A percentile compares a stretch with the other conserved stretches of the same genome.
phyloP scores from a whole-genome alignment of 2,329 filamentous ascomycete genomes.

The Penicillium sp. region DNA sequence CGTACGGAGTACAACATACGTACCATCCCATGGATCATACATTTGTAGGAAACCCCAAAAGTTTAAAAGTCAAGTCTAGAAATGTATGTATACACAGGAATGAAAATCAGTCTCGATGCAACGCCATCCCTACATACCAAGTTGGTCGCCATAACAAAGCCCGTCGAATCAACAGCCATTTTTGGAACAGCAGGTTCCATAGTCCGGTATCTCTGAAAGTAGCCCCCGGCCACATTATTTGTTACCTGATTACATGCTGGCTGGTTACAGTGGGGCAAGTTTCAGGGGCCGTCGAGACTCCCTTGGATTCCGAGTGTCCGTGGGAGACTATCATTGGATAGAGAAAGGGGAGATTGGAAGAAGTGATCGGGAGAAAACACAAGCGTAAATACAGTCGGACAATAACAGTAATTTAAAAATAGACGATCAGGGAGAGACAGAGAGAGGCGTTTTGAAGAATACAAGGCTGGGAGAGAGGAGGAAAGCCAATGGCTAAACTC shows the following conservation, averaged over 20 bases:
- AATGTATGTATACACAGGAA: slow-evolving; percentile 14
- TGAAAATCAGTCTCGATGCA: slow-evolving; percentile 25
- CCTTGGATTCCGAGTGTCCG: slow-evolving; percentile 22
- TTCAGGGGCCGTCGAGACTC: slow-evolving; percentile 34
- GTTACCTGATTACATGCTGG: slow-evolving; percentile 20
- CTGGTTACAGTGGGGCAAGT: slow-evolving; percentile 25
- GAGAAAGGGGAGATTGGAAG: neutral
- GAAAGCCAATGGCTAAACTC: neutral
- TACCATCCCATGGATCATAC: neutral
- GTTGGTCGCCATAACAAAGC: slow-evolving; percentile 23
- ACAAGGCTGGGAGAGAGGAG: neutral
- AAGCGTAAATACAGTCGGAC: slow-evolving; percentile 13
- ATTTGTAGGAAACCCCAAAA: neutral
- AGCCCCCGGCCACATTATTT: slow-evolving; percentile 18
- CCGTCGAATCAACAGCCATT: slow-evolving; percentile 16
- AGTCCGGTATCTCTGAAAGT: slow-evolving; percentile 13
- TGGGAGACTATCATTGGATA: slow-evolving; percentile 11
- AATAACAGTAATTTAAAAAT: slow-evolving; percentile 12
- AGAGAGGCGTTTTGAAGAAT: neutral
- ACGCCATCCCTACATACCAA: slow-evolving; percentile 34
- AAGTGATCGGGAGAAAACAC: slow-evolving; percentile 4
- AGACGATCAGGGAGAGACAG: neutral
- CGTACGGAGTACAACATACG: neutral
- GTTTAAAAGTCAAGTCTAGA: neutral
- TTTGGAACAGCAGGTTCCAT: slow-evolving; percentile 1